Evolutionary conservation across 2,329 filamentous ascomycete genomes (phyloP).

Genomic region (Macrophomina pseudophaseolina): DNA sequence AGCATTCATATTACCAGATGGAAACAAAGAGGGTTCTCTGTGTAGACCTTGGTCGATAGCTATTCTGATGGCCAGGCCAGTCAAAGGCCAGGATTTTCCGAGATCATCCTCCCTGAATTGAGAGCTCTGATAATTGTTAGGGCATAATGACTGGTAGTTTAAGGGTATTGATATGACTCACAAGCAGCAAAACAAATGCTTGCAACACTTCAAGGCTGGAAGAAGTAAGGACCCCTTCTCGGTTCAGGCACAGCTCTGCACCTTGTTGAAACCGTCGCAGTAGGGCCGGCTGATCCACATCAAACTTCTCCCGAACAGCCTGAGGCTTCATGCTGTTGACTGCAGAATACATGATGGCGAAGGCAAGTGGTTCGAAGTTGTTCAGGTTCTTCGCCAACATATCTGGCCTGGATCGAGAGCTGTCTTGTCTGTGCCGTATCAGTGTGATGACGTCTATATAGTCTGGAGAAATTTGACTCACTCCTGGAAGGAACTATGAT

Average conservation of each 20-base stretch:
- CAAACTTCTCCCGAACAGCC: slow-evolving; percentile 38
- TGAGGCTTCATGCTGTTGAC: slow-evolving; percentile 41
- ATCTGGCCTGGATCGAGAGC: background rate
- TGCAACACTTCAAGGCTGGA: slow-evolving; percentile 44
- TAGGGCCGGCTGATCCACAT: slow-evolving; percentile 38
- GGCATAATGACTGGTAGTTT: background rate
- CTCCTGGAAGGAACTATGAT: background rate
- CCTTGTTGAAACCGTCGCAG: slow-evolving; percentile 41
- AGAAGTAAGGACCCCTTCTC: slow-evolving; percentile 45
- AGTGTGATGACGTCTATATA: background rate
- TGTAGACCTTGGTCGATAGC: slow-evolving; percentile 45
- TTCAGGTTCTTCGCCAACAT: background rate
- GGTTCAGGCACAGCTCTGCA: slow-evolving; percentile 42
- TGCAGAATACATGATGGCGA: slow-evolving; percentile 43
- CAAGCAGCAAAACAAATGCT: slow-evolving; percentile 43
- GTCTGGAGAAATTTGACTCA: background rate
- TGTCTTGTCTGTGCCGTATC: background rate
- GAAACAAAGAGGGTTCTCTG: slow-evolving; percentile 45
- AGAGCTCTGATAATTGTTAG: slow-evolving; percentile 32
- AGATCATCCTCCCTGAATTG: slow-evolving; percentile 46
- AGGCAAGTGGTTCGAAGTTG: slow-evolving; percentile 37
- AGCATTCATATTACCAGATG: slow-evolving; percentile 42
- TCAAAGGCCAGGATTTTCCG: slow-evolving; percentile 45
- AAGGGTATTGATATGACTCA: background rate
- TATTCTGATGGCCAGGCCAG: slow-evolving; percentile 44